These are phyloP conservation scores for Boletus semigastroideus DNA, from an alignment of 1,284 basidiomycete species.

Conservation along the genomic window DNA sequence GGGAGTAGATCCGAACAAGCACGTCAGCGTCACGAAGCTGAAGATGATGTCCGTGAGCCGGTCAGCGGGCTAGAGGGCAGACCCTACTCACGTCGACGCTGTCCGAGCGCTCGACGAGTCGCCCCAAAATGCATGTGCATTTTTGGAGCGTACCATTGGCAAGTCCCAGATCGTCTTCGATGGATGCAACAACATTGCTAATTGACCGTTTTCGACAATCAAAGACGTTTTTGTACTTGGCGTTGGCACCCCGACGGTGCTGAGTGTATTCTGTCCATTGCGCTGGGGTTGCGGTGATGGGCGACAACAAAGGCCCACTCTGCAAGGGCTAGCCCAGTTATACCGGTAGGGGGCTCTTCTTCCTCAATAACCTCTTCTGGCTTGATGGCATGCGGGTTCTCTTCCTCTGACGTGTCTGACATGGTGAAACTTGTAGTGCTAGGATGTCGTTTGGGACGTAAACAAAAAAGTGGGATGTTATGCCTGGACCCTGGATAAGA, in stretches of 20 bases:
- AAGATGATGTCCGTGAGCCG: neutral
- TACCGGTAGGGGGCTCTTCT: no score
- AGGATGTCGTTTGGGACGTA: no score
- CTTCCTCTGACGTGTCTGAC: no score
- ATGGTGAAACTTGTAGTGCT: no score
- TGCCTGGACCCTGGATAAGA: no score
- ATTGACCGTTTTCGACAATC: neutral
- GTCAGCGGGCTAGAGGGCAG: neutral
- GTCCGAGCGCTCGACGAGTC: neutral
- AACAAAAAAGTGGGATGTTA: no score
- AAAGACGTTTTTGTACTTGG: neutral
- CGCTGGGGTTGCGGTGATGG: conserved; percentile 2
- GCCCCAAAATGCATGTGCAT: conserved; percentile 6
- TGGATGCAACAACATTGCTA: neutral
- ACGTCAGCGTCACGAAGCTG: conserved; percentile 14
- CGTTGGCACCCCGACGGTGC: conserved; percentile 1
- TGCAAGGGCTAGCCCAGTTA: conserved; percentile 12
- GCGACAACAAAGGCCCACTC: conserved; percentile 8
- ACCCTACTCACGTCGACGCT: conserved; percentile 1
- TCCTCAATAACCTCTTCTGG: no score
- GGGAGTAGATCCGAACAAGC: conserved; percentile 11
- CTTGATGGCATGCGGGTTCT: no score
- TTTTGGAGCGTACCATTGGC: conserved; percentile 5
- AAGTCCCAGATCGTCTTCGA: conserved; percentile 11
- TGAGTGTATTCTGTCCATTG: conserved; percentile 9